Conservation (phyloP, 2,329 filamentous ascomycete species). For the Microdochium nivale region DNA sequence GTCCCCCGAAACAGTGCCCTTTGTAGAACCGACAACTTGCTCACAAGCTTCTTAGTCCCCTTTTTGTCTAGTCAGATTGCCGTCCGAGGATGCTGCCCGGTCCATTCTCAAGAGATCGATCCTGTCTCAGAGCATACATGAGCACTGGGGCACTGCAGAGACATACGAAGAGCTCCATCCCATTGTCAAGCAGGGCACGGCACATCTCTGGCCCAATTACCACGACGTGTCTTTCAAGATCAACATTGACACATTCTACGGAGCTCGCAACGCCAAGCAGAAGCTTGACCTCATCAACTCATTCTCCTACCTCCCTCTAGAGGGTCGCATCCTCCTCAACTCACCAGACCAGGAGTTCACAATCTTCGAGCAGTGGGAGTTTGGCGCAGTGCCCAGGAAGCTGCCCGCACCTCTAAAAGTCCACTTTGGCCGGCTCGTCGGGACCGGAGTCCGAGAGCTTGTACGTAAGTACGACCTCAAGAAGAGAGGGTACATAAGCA, state of each 20-base stretch:
- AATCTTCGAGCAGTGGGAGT: conserved; percentile 74
- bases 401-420: conserved; percentile 49
- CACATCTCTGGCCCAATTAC: conserved; percentile 60
- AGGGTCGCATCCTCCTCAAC: conserved; percentile 70
- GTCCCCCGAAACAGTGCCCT: no score
- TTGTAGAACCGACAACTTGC: conserved; percentile 21
- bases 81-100: conserved; percentile 54
- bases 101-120: conserved; percentile 68
- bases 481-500: conserved; percentile 87
- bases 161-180: conserved; percentile 62
- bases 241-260: conserved; percentile 72
- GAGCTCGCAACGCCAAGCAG: conserved; percentile 52
- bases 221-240: conserved; percentile 68
- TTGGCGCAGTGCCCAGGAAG: conserved; percentile 37
- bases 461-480: conserved; percentile 78
- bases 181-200: conserved; percentile 49
- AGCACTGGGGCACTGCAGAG: conserved; percentile 72
- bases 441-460: conserved; percentile 55
- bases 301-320: conserved; percentile 70
- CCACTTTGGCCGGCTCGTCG: conserved; percentile 67
- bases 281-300: conserved; percentile 73
- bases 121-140: conserved; percentile 74
- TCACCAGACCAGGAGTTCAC: conserved; percentile 66
- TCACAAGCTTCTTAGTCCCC: conserved; percentile 54
- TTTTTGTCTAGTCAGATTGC: conserved; percentile 69